Conservation (phyloP, 2,329 filamentous ascomycete genomes). For the Didymellaceae sp. region DNA sequence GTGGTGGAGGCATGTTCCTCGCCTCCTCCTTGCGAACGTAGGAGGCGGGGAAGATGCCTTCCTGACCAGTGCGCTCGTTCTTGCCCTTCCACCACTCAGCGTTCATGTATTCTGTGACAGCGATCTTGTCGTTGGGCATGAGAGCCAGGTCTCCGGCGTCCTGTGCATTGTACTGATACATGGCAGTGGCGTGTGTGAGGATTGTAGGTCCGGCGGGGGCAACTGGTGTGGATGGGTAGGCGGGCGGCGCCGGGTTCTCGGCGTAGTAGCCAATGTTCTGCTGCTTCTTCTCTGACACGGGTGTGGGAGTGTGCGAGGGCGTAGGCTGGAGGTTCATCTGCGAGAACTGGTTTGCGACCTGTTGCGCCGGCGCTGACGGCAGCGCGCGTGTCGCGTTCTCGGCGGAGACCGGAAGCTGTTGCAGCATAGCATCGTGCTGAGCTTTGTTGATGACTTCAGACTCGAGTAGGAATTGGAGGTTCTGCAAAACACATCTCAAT, state of each 20-base stretch:
- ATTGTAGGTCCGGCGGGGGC: slow-evolving; percentile 60
- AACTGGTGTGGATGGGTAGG: slow-evolving; percentile 55
- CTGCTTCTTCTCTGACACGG: slow-evolving; percentile 45
- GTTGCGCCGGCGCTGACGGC: slow-evolving; percentile 40
- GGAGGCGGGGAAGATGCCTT: slow-evolving; percentile 94
- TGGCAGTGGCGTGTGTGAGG: slow-evolving; percentile 76
- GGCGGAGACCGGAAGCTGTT: slow-evolving; percentile 75
- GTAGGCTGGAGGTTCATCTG: slow-evolving; percentile 44
- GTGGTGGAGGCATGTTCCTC: slow-evolving; percentile 57
- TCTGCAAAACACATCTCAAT: slow-evolving; percentile 58
- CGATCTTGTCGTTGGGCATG: slow-evolving; percentile 78
- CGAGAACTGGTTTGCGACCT: slow-evolving; percentile 39
- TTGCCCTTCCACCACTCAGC: slow-evolving; percentile 95
- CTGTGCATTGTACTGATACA: slow-evolving; percentile 82
- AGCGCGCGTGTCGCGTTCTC: slow-evolving; percentile 62
- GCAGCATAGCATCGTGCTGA: slow-evolving; percentile 76
- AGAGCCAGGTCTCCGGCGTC: slow-evolving; percentile 84
- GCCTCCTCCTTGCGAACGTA: slow-evolving; percentile 79
- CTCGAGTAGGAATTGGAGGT: slow-evolving; percentile 88
- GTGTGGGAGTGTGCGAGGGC: slow-evolving; percentile 17
- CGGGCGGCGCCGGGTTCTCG: slow-evolving; percentile 49
- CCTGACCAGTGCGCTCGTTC: slow-evolving; percentile 79
- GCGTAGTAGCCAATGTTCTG: slow-evolving; percentile 53
- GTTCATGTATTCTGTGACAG: slow-evolving; percentile 92
- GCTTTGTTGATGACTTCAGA: slow-evolving; percentile 77